Evolutionary conservation across 257 asterid species (phyloP).

Genomic region (Capsicum chinense): DNA sequence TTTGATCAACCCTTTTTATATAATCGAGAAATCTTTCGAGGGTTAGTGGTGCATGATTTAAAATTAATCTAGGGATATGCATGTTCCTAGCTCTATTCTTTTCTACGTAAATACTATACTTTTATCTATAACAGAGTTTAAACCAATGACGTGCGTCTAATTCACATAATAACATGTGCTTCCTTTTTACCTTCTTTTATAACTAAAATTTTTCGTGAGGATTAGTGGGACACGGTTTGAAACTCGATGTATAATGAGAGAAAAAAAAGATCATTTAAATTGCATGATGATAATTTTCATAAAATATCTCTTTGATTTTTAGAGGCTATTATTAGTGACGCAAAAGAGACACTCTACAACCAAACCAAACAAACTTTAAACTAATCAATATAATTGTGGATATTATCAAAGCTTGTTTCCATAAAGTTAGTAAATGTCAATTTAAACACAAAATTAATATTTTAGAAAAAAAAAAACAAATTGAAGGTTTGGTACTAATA

Average conservation of each 20-base stretch:
- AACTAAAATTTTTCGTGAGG: not conserved
- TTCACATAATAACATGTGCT: not conserved
- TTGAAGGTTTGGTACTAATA: not conserved
- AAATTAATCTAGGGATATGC: too few relatives aligned
- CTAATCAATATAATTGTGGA: not conserved
- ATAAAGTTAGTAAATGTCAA: conserved; percentile 23
- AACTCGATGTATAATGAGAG: too few relatives aligned
- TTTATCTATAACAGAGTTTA: too few relatives aligned
- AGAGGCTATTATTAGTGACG: too few relatives aligned
- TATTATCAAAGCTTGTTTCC: not conserved
- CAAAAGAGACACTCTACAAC: not conserved
- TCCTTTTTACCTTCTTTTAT: not conserved
- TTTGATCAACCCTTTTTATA: too few relatives aligned
- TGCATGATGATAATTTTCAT: not conserved
- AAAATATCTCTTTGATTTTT: not conserved
- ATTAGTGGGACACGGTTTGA: not conserved
- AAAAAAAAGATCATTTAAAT: not conserved
- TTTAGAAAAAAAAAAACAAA: not conserved
- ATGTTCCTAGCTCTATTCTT: too few relatives aligned
- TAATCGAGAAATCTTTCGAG: not conserved
- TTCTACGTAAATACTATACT: too few relatives aligned
- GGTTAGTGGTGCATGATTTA: too few relatives aligned
- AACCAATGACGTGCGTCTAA: not conserved
- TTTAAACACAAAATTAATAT: not conserved
- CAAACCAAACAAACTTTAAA: not conserved